A percentile compares a stretch with the other conserved stretches of the same genome.
Conservation (phyloP, 1,284 basidiomycete species). For the Ustilago shanxiensis region DNA sequence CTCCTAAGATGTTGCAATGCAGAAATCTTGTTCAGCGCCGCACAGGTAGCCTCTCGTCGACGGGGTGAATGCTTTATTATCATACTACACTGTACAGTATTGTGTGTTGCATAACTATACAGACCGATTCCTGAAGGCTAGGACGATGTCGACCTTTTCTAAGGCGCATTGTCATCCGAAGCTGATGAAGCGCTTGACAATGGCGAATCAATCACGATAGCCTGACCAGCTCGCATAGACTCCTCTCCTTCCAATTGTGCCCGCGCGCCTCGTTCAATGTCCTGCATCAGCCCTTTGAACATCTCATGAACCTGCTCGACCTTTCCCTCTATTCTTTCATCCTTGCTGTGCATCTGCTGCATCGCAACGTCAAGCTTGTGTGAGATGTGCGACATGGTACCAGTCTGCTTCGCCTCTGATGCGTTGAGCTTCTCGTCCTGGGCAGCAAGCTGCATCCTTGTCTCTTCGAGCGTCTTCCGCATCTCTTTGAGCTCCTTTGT, state of each 20-base stretch:
- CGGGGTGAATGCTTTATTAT: neutral
- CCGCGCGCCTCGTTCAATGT: conserved; percentile 35
- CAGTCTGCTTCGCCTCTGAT: neutral
- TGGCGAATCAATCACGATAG: conserved; percentile 1
- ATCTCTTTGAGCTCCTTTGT: neutral
- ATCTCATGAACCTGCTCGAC: conserved; percentile 16
- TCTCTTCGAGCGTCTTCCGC: neutral
- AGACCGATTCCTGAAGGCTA: no score
- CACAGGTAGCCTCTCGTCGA: neutral
- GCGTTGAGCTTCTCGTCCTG: neutral
- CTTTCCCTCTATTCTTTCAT: neutral
- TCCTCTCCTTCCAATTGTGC: conserved; percentile 21
- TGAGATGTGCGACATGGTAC: neutral
- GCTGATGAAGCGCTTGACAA: neutral
- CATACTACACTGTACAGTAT: no score
- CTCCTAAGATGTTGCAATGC: conserved; percentile 5
- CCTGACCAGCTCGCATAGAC: conserved; percentile 1
- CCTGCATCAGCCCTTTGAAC: conserved; percentile 21
- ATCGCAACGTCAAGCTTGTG: conserved; percentile 6
- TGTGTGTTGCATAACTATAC: no score
- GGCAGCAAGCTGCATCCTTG: neutral
- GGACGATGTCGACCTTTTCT: no score
- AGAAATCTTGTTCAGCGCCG: neutral
- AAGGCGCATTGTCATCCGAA: neutral
- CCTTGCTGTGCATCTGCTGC: conserved; percentile 9